Base-by-base conservation (phyloP, 1,284 basidiomycete species). In the Sporisorium graminicola region DNA sequence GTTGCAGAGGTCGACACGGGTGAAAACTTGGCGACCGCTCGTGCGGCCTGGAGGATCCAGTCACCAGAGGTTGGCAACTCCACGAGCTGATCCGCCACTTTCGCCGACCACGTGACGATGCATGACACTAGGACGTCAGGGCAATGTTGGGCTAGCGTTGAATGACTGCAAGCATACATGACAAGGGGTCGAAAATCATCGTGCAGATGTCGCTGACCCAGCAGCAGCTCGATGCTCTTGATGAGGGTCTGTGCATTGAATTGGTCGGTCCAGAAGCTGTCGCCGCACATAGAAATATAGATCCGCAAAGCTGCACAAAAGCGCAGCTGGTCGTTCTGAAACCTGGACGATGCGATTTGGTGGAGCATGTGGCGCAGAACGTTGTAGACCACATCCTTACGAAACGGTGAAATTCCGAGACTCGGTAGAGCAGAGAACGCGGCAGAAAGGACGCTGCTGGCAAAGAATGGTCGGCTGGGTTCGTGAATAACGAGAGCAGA, bases 311-410 rank as follows among this genome's bases (percentile, higher is more conserved):
- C 90, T 61, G 93, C 91, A 33, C 95, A 84, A 31, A 92, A 87
- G 7, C 95, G 90, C 49, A 91, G 86, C 84, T 97, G 94, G 81
- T 97, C 94, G 82, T 94, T 93, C 72, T 96, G 89, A 46, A 98
- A 88, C n/a, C 91, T 91, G 0, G 91, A 90, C 2, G 87, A 86
- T 66, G 92, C 89, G 29, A 95, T 87, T 43, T 88, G 88, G 8
- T 91, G 88, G 74, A 96, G 90, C 10, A 96, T 87, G 58, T 90
- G 90, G 61, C 92, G 90, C 26, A 81, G 43, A 5, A 77, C 69
- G 44, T 79, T 69, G 59, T 78, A 82, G 24, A 56, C 50, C 14
- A 64, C 54, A 13, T 68, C 61, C 8, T 58, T 55, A 13, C 58
- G 42, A 47, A 65, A 69, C 0, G 65, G 54, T 13, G 49, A 50